Percentiles rank a stretch among this genome's conserved stretches.
These are phyloP conservation scores for Metschnikowia peoriensis DNA, from an alignment of 805 yeast genomes.

Conservation along the genomic window DNA sequence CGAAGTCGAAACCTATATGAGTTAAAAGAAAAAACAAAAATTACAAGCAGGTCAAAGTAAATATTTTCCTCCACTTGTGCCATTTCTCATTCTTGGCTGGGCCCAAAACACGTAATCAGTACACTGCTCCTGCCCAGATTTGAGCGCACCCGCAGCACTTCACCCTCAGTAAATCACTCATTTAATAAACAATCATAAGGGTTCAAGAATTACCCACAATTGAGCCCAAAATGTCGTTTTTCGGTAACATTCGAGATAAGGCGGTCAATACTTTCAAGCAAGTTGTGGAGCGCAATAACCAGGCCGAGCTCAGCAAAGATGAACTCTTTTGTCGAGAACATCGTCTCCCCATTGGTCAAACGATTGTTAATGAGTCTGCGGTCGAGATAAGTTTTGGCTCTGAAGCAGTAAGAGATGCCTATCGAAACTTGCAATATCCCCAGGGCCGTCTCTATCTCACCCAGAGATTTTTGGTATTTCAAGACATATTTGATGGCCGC, in stretches of 20 bases:
- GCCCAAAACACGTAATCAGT: too few relatives aligned
- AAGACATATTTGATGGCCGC: conserved; percentile 65
- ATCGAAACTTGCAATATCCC: conserved; percentile 26
- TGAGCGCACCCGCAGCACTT: too few relatives aligned
- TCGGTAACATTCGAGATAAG: conserved; percentile 46
- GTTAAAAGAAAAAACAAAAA: too few relatives aligned
- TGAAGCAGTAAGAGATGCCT: conserved; percentile 23
- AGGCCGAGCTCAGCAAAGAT: conserved; percentile 56
- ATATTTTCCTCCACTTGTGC: too few relatives aligned
- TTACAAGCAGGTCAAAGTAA: too few relatives aligned
- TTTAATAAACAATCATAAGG: neutral
- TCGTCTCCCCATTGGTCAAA: conserved; percentile 70
- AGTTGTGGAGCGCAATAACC: conserved; percentile 41
- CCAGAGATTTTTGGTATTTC: conserved; percentile 71
- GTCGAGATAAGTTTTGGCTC: conserved; percentile 51
- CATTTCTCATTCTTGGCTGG: too few relatives aligned
- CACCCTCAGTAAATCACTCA: neutral
- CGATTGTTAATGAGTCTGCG: conserved; percentile 59
- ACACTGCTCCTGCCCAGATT: too few relatives aligned
- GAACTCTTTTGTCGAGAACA: conserved; percentile 68
- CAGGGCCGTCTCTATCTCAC: conserved; percentile 72
- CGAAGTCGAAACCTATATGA: too few relatives aligned
- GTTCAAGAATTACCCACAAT: neutral
- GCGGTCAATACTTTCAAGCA: conserved; percentile 46
- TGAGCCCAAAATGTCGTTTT: conserved; percentile 44